phyloP scores from a whole-genome alignment of 768 basidiomycete genomes.

The Lentinula edodes region DNA sequence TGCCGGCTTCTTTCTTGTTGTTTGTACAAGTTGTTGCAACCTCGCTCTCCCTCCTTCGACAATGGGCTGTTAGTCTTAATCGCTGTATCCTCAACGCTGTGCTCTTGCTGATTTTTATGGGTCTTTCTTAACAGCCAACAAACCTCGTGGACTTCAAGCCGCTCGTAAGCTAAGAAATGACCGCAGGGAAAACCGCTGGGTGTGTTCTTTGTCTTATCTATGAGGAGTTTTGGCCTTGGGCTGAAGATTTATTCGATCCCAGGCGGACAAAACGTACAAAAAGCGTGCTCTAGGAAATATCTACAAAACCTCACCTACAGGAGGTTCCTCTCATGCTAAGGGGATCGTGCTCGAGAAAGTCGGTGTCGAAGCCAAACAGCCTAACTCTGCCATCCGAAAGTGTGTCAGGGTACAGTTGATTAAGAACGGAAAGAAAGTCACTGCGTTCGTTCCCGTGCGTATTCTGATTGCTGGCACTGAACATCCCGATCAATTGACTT shows the following conservation, averaged over 20 bases:
- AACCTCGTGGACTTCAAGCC: conserved; percentile 98
- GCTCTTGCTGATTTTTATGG: not conserved
- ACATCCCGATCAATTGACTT: conserved; percentile 6
- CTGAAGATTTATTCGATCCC: conserved; percentile 10
- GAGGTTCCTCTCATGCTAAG: conserved; percentile 99
- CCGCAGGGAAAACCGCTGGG: conserved; percentile 97
- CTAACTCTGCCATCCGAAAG: conserved; percentile 99
- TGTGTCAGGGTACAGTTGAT: conserved; percentile 99
- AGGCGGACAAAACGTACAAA: conserved; percentile 99
- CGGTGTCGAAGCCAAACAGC: conserved; percentile 99
- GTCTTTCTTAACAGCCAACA: conserved; percentile 62
- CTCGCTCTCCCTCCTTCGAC: conserved; percentile 1
- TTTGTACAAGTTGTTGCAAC: not conserved
- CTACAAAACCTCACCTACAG: conserved; percentile 99
- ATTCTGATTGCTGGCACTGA: not conserved
- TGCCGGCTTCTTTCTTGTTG: not conserved
- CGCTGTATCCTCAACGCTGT: not conserved
- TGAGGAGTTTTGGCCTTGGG: conserved; percentile 3
- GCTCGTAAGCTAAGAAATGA: conserved; percentile 95
- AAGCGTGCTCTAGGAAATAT: conserved; percentile 99
- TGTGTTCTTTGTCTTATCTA: conserved; percentile 31
- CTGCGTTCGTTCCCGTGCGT: conserved; percentile 96
- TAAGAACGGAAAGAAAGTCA: conserved; percentile 99
- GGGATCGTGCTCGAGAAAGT: conserved; percentile 99
- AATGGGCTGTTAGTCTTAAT: conserved; percentile 4